Base-by-base conservation (phyloP, 1,284 basidiomycete species). In the Heterobasidion occidentale region DNA sequence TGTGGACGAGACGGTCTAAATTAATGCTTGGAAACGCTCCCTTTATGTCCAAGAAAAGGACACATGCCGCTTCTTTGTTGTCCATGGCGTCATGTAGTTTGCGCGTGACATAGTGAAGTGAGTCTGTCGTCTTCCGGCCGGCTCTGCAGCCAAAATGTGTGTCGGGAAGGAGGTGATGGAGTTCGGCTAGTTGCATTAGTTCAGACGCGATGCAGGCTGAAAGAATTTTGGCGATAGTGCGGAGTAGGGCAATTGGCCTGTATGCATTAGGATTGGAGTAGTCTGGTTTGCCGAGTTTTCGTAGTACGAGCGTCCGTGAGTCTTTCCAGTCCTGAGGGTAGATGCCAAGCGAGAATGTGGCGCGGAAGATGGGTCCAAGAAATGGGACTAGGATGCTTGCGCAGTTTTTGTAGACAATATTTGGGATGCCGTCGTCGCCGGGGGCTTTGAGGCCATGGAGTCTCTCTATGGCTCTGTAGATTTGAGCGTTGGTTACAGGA, bases 211-310 rank as follows among this genome's bases (percentile, higher is more conserved):
- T 58, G 44, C 64, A 60, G 9, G 62, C 59, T 1, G 68, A 65
- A 0, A 71, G 60, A 2, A 73, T 57, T 52, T 77, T 77, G 2
- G 66, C 65, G 12, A 73, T 62, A 7, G 66, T 69, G 50, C 70
- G 64, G 0, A 72, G 63, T 0, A 79, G 70, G 0, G 70, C 70
- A 0, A 78, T 75, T 0, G 76, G 77, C 0, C 73, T 60, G 58
- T 72, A 77, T 0, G 75, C 62, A 17, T 69, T 70, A 0, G 73
- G 61, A 0, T 64, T 50, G 0, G 62, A 58, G 62, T 79, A 78
- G 60, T 70, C 65, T 0, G 67, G 36, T 36, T 71, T 71, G 0
- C 69, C 71, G 2, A 72, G 74, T 58, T 80, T 79, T 12, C 66
- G 56, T 0, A 78, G 58, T 0, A 76, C 72, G 0, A 74, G 62